A percentile compares a stretch with the other conserved stretches of the same genome.
Evolutionary conservation across 768 basidiomycete species (phyloP).

Genomic region (Leccinum fibrillosum): DNA sequence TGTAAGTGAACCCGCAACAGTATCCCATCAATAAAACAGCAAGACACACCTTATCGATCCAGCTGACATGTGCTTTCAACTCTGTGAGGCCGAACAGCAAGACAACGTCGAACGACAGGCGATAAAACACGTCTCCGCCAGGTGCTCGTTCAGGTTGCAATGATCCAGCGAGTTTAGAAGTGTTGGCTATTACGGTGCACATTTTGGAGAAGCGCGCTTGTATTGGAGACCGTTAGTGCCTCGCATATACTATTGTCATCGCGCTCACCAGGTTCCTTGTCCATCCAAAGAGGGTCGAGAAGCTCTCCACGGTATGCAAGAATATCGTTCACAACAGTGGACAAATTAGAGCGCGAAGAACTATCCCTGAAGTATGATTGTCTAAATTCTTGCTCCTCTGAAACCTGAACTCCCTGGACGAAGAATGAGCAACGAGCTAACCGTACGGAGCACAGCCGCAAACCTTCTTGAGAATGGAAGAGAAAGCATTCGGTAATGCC

Average conservation of each 20-base stretch:
- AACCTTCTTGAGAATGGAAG: constrained; percentile 35
- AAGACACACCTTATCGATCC: no score
- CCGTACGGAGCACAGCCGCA: not conserved
- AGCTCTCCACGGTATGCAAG: constrained; percentile 16
- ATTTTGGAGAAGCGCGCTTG: no score
- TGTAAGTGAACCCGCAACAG: no score
- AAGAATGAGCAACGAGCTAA: not conserved
- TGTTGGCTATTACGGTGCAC: no score
- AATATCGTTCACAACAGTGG: not conserved
- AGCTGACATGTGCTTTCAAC: no score
- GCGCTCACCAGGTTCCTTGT: constrained; percentile 14
- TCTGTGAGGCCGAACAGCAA: no score
- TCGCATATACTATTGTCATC: not conserved
- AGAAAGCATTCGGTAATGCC: constrained; percentile 33
- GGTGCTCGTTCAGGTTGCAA: no score
- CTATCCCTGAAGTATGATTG: not conserved
- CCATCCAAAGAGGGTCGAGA: constrained; percentile 8
- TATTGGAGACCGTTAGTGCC: no score
- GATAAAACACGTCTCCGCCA: no score
- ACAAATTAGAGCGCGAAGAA: not conserved
- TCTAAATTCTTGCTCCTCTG: constrained; percentile 18
- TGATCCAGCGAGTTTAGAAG: no score
- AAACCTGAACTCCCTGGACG: constrained; percentile 14
- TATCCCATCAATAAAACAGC: no score
- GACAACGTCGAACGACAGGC: no score